These are phyloP conservation scores for Talaromyces sp. DNA, from an alignment of 2,329 filamentous ascomycete genomes.

Conservation along the genomic window DNA sequence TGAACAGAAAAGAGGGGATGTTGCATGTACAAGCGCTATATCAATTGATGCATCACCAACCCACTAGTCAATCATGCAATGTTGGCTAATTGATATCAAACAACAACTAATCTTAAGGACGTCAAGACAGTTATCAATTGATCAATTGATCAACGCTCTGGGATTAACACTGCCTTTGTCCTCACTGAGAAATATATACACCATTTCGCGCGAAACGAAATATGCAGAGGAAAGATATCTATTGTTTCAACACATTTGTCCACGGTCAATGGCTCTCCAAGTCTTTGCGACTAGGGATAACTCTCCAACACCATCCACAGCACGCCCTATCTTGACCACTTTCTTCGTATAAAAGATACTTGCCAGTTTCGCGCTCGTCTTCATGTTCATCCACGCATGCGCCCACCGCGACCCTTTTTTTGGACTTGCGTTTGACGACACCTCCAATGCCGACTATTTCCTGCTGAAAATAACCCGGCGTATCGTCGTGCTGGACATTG, in stretches of 20 bases:
- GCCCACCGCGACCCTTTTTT: slow-evolving; percentile 74
- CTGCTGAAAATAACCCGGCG: slow-evolving; percentile 73
- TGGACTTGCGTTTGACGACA: slow-evolving; percentile 80
- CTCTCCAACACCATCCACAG: slow-evolving; percentile 87
- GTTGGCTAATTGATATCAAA: too few relatives aligned
- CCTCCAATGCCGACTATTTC: slow-evolving; percentile 91
- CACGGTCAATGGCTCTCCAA: background rate
- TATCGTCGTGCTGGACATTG: slow-evolving; percentile 32
- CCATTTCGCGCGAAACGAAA: too few relatives aligned
- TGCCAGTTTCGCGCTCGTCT: slow-evolving; percentile 64
- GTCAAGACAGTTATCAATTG: too few relatives aligned
- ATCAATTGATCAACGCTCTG: too few relatives aligned
- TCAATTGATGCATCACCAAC: too few relatives aligned
- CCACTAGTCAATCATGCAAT: too few relatives aligned
- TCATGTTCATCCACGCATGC: slow-evolving; percentile 82
- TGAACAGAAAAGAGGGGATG: too few relatives aligned
- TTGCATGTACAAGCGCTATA: too few relatives aligned
- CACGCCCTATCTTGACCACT: slow-evolving; percentile 68
- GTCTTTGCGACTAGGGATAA: slow-evolving; percentile 54
- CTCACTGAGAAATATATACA: too few relatives aligned
- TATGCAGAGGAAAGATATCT: background rate
- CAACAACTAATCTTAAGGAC: too few relatives aligned
- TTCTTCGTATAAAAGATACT: slow-evolving; percentile 67
- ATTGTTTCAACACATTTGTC: background rate
- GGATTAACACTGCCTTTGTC: too few relatives aligned